Conservation (phyloP, 2,329 filamentous ascomycete species). For the Sporothrix variecibatus region DNA sequence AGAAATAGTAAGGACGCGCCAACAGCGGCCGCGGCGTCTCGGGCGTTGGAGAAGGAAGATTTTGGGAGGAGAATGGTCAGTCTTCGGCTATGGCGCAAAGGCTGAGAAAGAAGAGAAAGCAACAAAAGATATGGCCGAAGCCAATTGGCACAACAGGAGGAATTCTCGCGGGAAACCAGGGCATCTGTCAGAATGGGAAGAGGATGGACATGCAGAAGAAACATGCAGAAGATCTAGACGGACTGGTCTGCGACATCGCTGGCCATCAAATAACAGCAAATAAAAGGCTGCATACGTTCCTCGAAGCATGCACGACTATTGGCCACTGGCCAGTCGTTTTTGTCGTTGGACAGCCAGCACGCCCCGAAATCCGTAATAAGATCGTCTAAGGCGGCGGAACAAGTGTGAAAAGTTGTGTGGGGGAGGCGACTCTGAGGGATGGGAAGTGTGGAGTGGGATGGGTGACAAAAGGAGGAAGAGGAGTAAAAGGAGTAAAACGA, state of each 20-base stretch:
- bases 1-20: not conserved
- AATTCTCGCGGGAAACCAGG: slow-evolving; percentile 9
- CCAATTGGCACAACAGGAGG: not conserved
- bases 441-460: not conserved
- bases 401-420: not conserved
- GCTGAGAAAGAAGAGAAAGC: not conserved
- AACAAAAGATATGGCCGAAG: not conserved
- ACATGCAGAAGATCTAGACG: not conserved
- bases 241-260: not conserved
- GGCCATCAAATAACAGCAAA: not conserved
- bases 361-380: slow-evolving; percentile 20
- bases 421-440: not conserved
- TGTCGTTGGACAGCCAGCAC: not conserved
- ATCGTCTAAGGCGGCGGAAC: slow-evolving; percentile 19
- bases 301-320: not conserved
- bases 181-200: not conserved
- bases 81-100: slow-evolving; percentile 11
- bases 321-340: not conserved
- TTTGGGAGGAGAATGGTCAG: not conserved
- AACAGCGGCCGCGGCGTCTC: slow-evolving; percentile 6
- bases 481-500: not conserved
- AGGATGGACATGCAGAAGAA: not conserved
- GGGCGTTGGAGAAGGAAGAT: not conserved
- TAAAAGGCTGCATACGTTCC: not conserved
- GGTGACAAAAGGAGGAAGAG: not conserved